A percentile compares a stretch with the other conserved stretches of the same genome.
phyloP scores from a whole-genome alignment of 129 eudicot species.

The Cynara cardunculus region DNA sequence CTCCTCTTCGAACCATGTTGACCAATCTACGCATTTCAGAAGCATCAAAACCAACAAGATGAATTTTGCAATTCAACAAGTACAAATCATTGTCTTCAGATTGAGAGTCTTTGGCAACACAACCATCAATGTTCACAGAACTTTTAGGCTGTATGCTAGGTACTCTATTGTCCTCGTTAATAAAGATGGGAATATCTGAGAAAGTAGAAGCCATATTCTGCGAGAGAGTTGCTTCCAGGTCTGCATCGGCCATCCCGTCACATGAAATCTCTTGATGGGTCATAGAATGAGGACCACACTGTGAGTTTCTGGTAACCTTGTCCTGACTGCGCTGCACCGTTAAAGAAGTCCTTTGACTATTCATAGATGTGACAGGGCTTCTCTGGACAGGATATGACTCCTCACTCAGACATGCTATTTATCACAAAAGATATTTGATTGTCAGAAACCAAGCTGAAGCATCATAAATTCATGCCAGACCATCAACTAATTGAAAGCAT shows the following conservation, averaged over 20 bases:
- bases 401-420: constrained; percentile 80
- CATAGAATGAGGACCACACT: constrained; percentile 34
- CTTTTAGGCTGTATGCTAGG: constrained; percentile 30
- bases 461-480: background rate
- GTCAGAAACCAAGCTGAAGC: constrained; percentile 17
- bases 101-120: constrained; percentile 89
- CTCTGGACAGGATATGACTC: constrained; percentile 70
- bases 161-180: constrained; percentile 33
- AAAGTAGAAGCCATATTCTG: constrained; percentile 51
- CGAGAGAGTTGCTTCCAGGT: constrained; percentile 55
- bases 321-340: constrained; percentile 39
- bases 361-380: constrained; percentile 36
- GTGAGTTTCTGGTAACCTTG: constrained; percentile 41
- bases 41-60: constrained; percentile 75
- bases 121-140: constrained; percentile 38
- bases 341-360: constrained; percentile 35
- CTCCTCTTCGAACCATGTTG: constrained; percentile 83
- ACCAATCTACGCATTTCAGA: constrained; percentile 72
- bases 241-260: constrained; percentile 46
- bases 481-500: background rate
- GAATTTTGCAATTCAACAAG: constrained; percentile 77
- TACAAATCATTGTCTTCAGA: constrained; percentile 73
- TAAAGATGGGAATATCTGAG: constrained; percentile 34
- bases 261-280: constrained; percentile 40
- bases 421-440: constrained; percentile 12